Conservation (phyloP, 495 filamentous ascomycete species). For the Annulohypoxylon moriforme region DNA sequence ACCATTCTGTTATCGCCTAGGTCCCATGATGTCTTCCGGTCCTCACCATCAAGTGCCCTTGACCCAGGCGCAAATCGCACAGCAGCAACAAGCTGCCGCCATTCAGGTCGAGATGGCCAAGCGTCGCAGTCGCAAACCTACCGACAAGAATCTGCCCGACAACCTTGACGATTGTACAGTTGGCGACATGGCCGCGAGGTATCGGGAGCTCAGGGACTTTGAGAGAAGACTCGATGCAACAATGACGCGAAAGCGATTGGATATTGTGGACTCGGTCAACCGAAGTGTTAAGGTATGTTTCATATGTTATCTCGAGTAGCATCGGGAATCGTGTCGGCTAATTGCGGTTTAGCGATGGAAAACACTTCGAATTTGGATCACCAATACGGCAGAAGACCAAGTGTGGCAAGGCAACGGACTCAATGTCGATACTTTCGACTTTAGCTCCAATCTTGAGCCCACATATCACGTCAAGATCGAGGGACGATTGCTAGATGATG, state of each 20-base stretch:
- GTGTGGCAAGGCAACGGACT: slow-evolving; percentile 82
- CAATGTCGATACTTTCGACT: slow-evolving; percentile 78
- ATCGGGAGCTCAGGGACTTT: slow-evolving; percentile 82
- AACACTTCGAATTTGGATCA: slow-evolving; percentile 93
- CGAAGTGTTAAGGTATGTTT: slow-evolving; percentile 74
- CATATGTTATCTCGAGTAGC: background rate
- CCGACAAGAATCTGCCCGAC: slow-evolving; percentile 93
- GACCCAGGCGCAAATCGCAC: slow-evolving; percentile 63
- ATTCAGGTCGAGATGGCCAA: slow-evolving; percentile 74
- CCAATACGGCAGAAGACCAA: slow-evolving; percentile 94
- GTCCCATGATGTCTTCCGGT: slow-evolving; percentile 68
- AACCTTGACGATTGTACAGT: slow-evolving; percentile 82
- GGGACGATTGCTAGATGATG: slow-evolving; percentile 84
- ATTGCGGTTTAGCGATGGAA: slow-evolving; percentile 68
- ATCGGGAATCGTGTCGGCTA: slow-evolving; percentile 13
- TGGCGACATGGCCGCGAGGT: slow-evolving; percentile 83
- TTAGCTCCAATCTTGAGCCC: slow-evolving; percentile 72
- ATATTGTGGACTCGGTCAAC: slow-evolving; percentile 86
- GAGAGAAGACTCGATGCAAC: slow-evolving; percentile 91
- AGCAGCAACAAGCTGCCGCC: slow-evolving; percentile 65
- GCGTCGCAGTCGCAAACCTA: slow-evolving; percentile 84
- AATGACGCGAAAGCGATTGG: slow-evolving; percentile 93
- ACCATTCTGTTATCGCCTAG: slow-evolving; percentile 52
- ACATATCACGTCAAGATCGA: slow-evolving; percentile 94
- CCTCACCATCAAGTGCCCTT: slow-evolving; percentile 60